Evolutionary conservation across 1,284 basidiomycete genomes (phyloP).

Genomic region (Sphagnurus paluster): DNA sequence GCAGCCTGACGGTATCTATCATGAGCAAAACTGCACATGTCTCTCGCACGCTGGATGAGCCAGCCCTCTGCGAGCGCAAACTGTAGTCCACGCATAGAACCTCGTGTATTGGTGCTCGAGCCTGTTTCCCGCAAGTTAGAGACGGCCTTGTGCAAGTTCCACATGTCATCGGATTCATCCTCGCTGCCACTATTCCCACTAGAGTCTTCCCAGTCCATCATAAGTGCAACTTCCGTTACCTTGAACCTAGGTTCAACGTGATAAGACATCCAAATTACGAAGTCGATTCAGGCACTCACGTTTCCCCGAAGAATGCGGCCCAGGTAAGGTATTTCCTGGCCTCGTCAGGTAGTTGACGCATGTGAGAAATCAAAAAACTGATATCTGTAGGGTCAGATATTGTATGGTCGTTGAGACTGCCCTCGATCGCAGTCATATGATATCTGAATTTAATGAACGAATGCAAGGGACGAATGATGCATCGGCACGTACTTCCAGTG

Average conservation of each 20-base stretch:
- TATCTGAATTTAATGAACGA: slow-evolving; percentile 36
- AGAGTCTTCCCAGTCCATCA: slow-evolving; percentile 71
- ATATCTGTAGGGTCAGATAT: slow-evolving; percentile 60
- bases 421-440: slow-evolving; percentile 55
- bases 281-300: slow-evolving; percentile 37
- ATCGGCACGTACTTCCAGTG: slow-evolving; percentile 58
- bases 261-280: neutral
- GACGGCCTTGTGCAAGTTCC: slow-evolving; percentile 52
- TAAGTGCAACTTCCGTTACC: slow-evolving; percentile 65
- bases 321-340: slow-evolving; percentile 64
- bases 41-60: slow-evolving; percentile 66
- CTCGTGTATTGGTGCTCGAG: slow-evolving; percentile 42
- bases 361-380: slow-evolving; percentile 57
- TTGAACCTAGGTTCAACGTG: slow-evolving; percentile 49
- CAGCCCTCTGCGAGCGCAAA: slow-evolving; percentile 67
- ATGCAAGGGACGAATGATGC: slow-evolving; percentile 1
- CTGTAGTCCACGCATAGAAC: slow-evolving; percentile 67
- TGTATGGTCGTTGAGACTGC: slow-evolving; percentile 49
- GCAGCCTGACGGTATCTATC: slow-evolving; percentile 72
- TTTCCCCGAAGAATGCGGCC: slow-evolving; percentile 71
- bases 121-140: slow-evolving; percentile 42
- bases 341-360: slow-evolving; percentile 62
- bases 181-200: slow-evolving; percentile 50
- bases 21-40: slow-evolving; percentile 74
- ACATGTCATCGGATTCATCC: slow-evolving; percentile 53